Evolutionary conservation across 495 filamentous ascomycete species (phyloP), one percentile per base, ranked within the genome.

Genomic region (Cenococcum geophilum): DNA sequence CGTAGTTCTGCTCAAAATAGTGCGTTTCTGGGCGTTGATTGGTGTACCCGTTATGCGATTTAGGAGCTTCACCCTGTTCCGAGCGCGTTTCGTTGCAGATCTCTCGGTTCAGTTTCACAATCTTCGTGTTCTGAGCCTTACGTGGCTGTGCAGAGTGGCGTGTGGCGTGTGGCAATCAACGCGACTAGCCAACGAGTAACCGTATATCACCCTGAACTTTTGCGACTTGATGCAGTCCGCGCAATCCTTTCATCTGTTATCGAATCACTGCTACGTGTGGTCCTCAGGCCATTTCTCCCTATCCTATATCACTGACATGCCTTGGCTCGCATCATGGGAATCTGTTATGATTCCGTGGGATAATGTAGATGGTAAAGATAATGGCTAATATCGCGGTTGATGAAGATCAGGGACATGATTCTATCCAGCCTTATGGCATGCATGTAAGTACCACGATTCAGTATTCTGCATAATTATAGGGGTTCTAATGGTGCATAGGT

Each of bases 381-480:
- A 32, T 32, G 20, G 21, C 11, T 23, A 52, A 52, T 52, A 27
- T 32, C 25, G 22, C 49, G 1, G 23, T 25, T 25, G 50, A 35
- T 18, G 50, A 59, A 9, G 23, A 60, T 16, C 40, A 47, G 8
- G 51, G 57, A 32, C 10, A 22, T 0, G 60, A 64, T 12, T 59
- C 49, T 32, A 59, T 67, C 20, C 48, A 59, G 55, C 58, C 64
- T 35, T 68, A 70, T 61, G 34, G n/a, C 36, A 70, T 70, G 68
- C 68, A 70, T 68, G 68, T 70, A 43, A 36, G 67, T 64, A 1
- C 22, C 25, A 32, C 27, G 6, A 6, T 6, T 32, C 27, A 32
- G 27, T 32, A 32, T 2, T 32, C 6, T 32, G 6, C 27, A 6
- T 6, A 3, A 32, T 32, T n/a, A 34, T 25, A 23, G 2, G 12